Percentiles rank a stretch among this genome's conserved stretches.
Conservation (phyloP, 2,329 filamentous ascomycete genomes). For the Colletotrichum sp. region DNA sequence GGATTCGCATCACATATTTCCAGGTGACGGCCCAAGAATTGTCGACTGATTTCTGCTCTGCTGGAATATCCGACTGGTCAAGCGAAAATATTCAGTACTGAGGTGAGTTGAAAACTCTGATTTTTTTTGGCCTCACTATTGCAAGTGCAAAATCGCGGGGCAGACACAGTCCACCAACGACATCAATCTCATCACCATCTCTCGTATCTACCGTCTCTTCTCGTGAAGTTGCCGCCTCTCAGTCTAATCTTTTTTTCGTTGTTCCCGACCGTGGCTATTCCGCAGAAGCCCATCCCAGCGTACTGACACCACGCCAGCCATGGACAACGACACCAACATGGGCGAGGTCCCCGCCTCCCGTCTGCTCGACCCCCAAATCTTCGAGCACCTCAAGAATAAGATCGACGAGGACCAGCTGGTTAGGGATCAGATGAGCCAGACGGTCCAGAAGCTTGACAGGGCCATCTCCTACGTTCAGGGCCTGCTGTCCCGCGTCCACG, state of each 20-base stretch:
- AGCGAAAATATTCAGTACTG: neutral
- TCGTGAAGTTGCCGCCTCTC: neutral
- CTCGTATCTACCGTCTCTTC: neutral
- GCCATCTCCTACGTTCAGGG: constrained; percentile 83
- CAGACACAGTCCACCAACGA: neutral
- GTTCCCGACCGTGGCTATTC: neutral
- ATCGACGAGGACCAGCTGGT: constrained; percentile 87
- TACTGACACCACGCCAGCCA: neutral
- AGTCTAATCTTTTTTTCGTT: neutral
- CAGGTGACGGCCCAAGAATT: neutral
- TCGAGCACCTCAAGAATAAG: constrained; percentile 84
- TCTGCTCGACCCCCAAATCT: constrained; percentile 78
- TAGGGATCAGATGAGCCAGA: constrained; percentile 82
- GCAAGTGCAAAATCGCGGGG: neutral
- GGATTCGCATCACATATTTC: neutral
- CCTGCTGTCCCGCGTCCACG: constrained; percentile 87
- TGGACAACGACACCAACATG: constrained; percentile 25
- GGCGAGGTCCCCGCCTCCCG: constrained; percentile 25
- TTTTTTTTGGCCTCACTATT: neutral
- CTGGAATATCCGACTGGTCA: neutral
- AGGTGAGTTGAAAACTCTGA: constrained; percentile 14
- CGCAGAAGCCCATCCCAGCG: neutral
- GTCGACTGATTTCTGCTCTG: neutral
- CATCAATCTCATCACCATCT: neutral
- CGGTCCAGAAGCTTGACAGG: constrained; percentile 82